Conservation (phyloP, 1,284 basidiomycete genomes). For the Phylloboletellus chloephorus region DNA sequence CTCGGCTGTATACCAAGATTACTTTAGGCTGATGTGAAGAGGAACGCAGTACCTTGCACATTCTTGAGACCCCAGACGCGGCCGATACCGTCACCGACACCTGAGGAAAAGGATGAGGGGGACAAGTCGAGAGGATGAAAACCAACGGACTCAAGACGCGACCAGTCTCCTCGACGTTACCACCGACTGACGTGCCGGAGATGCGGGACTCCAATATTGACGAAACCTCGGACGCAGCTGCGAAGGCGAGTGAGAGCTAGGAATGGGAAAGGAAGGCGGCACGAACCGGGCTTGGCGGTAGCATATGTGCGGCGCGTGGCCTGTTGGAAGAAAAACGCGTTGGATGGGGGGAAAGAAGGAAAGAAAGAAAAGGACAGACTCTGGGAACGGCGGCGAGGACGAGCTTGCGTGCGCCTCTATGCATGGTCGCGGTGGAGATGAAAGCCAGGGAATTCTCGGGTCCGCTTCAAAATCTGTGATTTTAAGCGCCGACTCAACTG, state of each 20-base stretch:
- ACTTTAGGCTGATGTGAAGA: slow-evolving; percentile 7
- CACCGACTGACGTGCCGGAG: slow-evolving; percentile 83
- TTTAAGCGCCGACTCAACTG: slow-evolving; percentile 31
- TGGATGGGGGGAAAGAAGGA: slow-evolving; percentile 17
- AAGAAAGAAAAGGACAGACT: slow-evolving; percentile 37
- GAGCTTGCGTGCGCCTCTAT: slow-evolving; percentile 78
- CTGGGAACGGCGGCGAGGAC: slow-evolving; percentile 61
- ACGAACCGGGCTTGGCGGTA: slow-evolving; percentile 94
- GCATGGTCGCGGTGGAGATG: slow-evolving; percentile 61
- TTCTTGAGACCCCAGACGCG: slow-evolving; percentile 94
- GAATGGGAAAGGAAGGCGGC: not conserved
- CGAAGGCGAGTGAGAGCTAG: slow-evolving; percentile 26
- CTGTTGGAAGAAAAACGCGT: slow-evolving; percentile 37
- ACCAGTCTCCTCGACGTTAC: slow-evolving; percentile 98
- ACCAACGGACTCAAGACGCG: slow-evolving; percentile 85
- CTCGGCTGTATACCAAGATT: slow-evolving; percentile 59
- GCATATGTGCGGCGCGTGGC: slow-evolving; percentile 78
- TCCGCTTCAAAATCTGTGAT: slow-evolving; percentile 29
- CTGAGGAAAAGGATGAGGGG: slow-evolving; percentile 38
- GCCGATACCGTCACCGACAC: slow-evolving; percentile 99
- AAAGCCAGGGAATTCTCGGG: slow-evolving; percentile 35
- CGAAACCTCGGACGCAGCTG: slow-evolving; percentile 98
- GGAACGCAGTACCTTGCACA: slow-evolving; percentile 71
- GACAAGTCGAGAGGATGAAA: slow-evolving; percentile 2
- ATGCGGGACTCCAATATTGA: slow-evolving; percentile 99